Evolutionary conservation across 1,284 basidiomycete genomes (phyloP).

Genomic region (Cutaneotrichosporon curvatum): DNA sequence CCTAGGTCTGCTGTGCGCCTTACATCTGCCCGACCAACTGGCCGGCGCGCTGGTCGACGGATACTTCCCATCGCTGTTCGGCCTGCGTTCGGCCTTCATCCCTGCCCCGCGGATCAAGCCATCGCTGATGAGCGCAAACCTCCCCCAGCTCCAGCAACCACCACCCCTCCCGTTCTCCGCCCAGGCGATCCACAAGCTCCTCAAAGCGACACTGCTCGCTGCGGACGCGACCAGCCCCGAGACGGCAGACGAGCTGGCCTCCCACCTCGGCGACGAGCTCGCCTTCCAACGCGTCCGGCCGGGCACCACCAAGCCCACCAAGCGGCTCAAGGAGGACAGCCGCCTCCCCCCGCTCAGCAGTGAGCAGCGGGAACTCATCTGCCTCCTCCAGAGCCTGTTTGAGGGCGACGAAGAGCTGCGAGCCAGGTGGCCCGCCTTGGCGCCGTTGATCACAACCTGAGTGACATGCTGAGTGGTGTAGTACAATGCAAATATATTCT

Average conservation of each 20-base stretch:
- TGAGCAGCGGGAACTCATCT: conserved; percentile 14
- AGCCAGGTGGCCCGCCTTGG: conserved; percentile 9
- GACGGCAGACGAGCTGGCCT: conserved; percentile 9
- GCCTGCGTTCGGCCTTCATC: conserved; percentile 11
- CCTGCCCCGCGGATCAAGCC: neutral
- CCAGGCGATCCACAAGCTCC: conserved; percentile 7
- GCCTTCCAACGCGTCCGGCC: conserved; percentile 14
- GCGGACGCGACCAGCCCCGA: neutral
- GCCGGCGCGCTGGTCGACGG: conserved; percentile 11
- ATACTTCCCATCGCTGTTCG: conserved; percentile 10
- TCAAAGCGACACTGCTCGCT: conserved; percentile 8
- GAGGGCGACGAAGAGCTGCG: conserved; percentile 21
- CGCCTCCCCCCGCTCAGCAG: neutral
- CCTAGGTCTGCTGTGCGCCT: conserved; percentile 5
- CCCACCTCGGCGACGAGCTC: conserved; percentile 24
- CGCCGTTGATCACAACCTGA: neutral
- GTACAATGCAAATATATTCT: no score
- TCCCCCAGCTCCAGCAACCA: neutral
- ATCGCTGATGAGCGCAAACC: neutral
- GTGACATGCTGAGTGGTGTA: neutral
- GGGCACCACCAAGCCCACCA: neutral
- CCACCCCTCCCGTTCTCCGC: conserved; percentile 12
- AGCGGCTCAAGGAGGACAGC: neutral
- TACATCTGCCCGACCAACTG: conserved; percentile 8
- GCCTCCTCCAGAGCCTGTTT: conserved; percentile 11